Evolutionary conservation across 768 basidiomycete genomes (phyloP).

Genomic region (Polyporus arcularius): DNA sequence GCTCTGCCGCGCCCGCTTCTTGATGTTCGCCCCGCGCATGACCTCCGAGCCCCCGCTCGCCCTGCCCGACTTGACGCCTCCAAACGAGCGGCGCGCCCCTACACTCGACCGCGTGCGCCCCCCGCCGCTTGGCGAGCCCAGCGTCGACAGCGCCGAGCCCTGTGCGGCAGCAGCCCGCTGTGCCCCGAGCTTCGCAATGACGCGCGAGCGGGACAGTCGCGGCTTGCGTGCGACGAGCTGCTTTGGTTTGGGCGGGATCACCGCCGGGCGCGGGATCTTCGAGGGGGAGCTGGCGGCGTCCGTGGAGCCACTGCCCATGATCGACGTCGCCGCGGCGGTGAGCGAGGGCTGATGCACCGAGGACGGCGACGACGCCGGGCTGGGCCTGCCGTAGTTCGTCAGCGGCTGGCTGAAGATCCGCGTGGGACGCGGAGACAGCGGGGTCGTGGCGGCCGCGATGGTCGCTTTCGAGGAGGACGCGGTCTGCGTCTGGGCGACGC

Average conservation of each 20-base stretch:
- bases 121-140: constrained; percentile 5
- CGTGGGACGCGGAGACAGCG: constrained; percentile 27
- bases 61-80: constrained; percentile 30
- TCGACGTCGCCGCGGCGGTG: constrained; percentile 31
- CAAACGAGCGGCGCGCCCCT: constrained; percentile 35
- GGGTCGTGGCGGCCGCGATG: constrained; percentile 29
- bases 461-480: constrained; percentile 26
- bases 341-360: constrained; percentile 30
- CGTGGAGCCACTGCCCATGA: constrained; percentile 15
- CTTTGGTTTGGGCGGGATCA: constrained; percentile 32
- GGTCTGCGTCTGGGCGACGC: constrained; percentile 12
- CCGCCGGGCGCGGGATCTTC: constrained; percentile 14
- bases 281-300: constrained; percentile 16
- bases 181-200: constrained; percentile 74
- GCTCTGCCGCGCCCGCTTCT: constrained; percentile 75
- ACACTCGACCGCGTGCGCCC: constrained; percentile 50
- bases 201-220: constrained; percentile 78
- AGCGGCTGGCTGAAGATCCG: constrained; percentile 60
- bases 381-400: constrained; percentile 16
- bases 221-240: constrained; percentile 56
- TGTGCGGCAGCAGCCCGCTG: constrained; percentile 56
- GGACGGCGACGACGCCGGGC: constrained; percentile 14
- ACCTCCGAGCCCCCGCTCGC: constrained; percentile 33
- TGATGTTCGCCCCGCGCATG: constrained; percentile 57
- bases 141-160: constrained; percentile 22